A percentile compares a stretch with the other conserved stretches of the same genome.
These are phyloP conservation scores for Rhexocercosporidium sp. DNA, from an alignment of 2,329 filamentous ascomycete genomes.

Conservation along the genomic window DNA sequence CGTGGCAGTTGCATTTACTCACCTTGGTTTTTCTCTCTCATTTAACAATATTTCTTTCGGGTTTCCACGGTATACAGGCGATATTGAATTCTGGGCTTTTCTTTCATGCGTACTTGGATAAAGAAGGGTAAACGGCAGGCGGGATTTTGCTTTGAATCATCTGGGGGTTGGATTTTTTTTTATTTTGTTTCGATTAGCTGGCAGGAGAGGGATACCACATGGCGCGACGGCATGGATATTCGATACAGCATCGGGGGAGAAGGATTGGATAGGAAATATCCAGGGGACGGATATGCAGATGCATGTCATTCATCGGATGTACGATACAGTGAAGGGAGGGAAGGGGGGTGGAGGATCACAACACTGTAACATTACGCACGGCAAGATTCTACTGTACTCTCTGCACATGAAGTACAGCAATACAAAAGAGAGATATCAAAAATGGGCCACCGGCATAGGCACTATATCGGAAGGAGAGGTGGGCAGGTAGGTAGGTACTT, in stretches of 20 bases:
- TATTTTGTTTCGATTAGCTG: background rate
- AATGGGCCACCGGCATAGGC: background rate
- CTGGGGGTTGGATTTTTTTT: background rate
- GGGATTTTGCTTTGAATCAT: background rate
- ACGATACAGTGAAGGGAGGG: background rate
- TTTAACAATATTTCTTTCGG: background rate
- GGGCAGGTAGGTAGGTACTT: background rate
- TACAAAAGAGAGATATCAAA: background rate
- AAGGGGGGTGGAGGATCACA: background rate
- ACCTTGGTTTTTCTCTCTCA: background rate
- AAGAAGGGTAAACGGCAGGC: background rate
- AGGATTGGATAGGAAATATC: background rate
- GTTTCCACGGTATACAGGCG: slow-evolving; percentile 1
- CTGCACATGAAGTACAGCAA: background rate
- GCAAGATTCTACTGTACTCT: background rate
- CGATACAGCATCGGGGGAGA: background rate
- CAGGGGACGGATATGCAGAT: background rate
- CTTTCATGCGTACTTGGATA: background rate
- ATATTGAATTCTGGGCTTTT: background rate
- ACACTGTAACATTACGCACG: background rate
- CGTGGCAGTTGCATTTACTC: slow-evolving; percentile 1
- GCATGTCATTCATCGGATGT: background rate
- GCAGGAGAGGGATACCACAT: background rate
- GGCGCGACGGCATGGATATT: background rate
- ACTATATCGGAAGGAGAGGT: background rate